Percentiles rank a stretch among this genome's conserved stretches.
Evolutionary conservation across 768 basidiomycete species (phyloP).

Genomic region (Mycena latifolia): DNA sequence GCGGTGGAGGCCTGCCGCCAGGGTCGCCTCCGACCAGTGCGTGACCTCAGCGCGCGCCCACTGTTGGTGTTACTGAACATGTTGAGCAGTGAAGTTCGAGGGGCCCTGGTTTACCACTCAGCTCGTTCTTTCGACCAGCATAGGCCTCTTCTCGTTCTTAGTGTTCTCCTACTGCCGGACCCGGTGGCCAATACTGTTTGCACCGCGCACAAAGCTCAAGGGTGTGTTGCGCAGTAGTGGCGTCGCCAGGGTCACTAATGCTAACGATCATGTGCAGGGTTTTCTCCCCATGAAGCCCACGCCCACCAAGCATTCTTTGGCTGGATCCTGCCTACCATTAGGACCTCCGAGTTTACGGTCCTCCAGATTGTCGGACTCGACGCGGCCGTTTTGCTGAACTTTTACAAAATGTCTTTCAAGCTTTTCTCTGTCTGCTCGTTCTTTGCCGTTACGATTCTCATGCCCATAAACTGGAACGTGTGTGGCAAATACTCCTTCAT

Average conservation of each 20-base stretch:
- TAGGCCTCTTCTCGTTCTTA: slow-evolving; percentile 86
- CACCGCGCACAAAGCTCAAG: slow-evolving; percentile 94
- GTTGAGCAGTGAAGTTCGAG: slow-evolving; percentile 75
- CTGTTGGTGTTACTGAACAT: slow-evolving; percentile 31
- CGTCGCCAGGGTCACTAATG: slow-evolving; percentile 20
- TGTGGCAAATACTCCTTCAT: slow-evolving; percentile 39
- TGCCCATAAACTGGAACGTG: slow-evolving; percentile 96
- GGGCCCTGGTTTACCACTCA: slow-evolving; percentile 98
- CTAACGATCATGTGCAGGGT: slow-evolving; percentile 61
- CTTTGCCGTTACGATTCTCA: slow-evolving; percentile 86
- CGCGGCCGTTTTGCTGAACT: slow-evolving; percentile 95
- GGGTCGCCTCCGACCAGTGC: slow-evolving; percentile 75
- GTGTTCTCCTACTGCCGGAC: slow-evolving; percentile 91
- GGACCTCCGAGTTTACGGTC: slow-evolving; percentile 92
- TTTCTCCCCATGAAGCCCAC: slow-evolving; percentile 95
- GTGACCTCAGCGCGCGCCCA: slow-evolving; percentile 37
- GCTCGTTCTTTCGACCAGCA: slow-evolving; percentile 77
- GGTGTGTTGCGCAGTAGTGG: slow-evolving; percentile 59
- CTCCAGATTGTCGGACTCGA: slow-evolving; percentile 97
- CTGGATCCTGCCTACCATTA: slow-evolving; percentile 95
- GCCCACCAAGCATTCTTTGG: slow-evolving; percentile 90
- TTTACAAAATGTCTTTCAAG: slow-evolving; percentile 95
- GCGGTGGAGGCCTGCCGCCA: slow-evolving; percentile 62
- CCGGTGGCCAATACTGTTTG: slow-evolving; percentile 91
- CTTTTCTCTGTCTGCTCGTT: slow-evolving; percentile 90